Evolutionary conservation across 805 yeast species (phyloP), one percentile per base, ranked within the genome.

Genomic region (Diddensiella caesifluorescens): DNA sequence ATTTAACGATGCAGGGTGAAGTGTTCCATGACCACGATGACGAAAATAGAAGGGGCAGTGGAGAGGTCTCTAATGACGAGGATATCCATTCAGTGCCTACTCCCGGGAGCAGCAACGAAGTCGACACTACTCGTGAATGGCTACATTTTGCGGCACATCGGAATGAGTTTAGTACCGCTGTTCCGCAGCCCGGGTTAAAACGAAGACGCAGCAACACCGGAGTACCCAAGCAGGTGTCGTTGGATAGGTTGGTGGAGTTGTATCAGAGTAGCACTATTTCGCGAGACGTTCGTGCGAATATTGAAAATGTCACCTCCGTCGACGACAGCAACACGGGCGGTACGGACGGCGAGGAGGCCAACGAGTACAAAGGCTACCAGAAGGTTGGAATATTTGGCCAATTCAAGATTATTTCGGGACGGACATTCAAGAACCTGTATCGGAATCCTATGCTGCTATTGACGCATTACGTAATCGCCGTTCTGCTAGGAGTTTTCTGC

Each of bases 381-480:
- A 70, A 69, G 43, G 92, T 95, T 1, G 65, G 75, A 0, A 68
- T 86, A 50, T 47, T 66, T 2, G 69, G 74, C 12, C 97, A 92
- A 58, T 64, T 88, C 32, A 44, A 68, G n/a, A 80, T 92, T 46
- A 65, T 92, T 39, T 78, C 89, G 5, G 80, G 87, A 15, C 73
- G 98, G 55, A 83, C 96, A 0, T 90, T 92, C 69, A 88, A 87
- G 56, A 92, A 92, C 62, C 72, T 88, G 35, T 90, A 89, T 68
- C 73, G 98, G 58, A 89, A 89, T 62, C 98, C 98, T 6, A 81
- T 77, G 64, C 69, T 92, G n/a, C 70, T 92, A 40, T 60, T 88
- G 46, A 84, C 92, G 1, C 95, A 92, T 55, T 90, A 90, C 56
- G 67, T 82, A 1, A 68, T 90, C 46, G 81, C 96, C 0, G 62